These are phyloP conservation scores for Pterula multifida DNA, from an alignment of 1,284 basidiomycete species.

Conservation along the genomic window DNA sequence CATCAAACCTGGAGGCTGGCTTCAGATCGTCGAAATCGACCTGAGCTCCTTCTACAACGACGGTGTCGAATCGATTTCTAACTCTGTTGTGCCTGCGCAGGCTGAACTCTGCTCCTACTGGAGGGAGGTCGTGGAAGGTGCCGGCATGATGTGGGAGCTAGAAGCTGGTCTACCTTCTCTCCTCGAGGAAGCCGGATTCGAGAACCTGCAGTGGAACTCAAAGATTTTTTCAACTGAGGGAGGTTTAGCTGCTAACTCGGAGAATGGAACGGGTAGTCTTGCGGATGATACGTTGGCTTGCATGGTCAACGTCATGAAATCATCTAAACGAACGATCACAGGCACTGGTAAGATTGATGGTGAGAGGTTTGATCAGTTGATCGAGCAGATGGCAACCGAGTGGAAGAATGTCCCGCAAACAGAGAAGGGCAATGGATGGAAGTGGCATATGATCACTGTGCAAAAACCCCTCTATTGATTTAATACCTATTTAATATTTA, in stretches of 20 bases:
- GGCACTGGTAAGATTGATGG: not conserved
- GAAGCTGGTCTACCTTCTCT: not conserved
- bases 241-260: not conserved
- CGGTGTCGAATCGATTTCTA: not conserved
- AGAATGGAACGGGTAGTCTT: not conserved
- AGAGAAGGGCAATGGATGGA: not conserved
- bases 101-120: not conserved
- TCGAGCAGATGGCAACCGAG: not conserved
- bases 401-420: not conserved
- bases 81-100: not conserved
- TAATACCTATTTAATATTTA: not conserved
- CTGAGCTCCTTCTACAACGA: conserved; percentile 2
- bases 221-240: not conserved
- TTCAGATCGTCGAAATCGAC: not conserved
- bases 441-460: not conserved
- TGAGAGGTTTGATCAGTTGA: not conserved
- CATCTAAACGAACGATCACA: not conserved
- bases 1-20: not conserved
- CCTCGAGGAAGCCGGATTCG: not conserved
- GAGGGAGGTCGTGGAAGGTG: not conserved
- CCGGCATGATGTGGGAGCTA: not conserved
- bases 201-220: not conserved
- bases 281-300: conserved; percentile 1
- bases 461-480: not conserved
- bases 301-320: conserved; percentile 1